Evolutionary conservation across 164 flowering plant genomes (phyloP), one percentile per base, ranked within the genome.

Genomic region (Vitis labrusca): DNA sequence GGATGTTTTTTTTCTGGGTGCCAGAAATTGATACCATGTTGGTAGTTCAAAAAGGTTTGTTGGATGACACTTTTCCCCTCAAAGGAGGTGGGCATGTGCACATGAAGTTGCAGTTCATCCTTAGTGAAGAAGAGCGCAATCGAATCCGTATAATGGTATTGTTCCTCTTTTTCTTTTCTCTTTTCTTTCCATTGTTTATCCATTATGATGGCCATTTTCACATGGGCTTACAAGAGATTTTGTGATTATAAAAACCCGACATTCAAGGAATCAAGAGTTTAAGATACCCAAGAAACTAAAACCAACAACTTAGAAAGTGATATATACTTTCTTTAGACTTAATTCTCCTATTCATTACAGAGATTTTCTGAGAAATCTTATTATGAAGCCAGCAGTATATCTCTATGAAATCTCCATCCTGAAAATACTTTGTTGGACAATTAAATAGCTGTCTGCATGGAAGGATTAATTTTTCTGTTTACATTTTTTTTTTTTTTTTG

Each of bases 41-140:
- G n/a, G 69, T 94, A 8, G 82, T 92, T 14, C 86, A 92, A 75
- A 91, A 86, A 69, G 97, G 92, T 54, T 10, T 73, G 9, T 89
- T 90, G 97, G 92, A 92, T 76, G 91, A 91, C 37, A 12, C 77
- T 14, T 85, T 92, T 72, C 72, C 80, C n/a, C 79, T 92, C 15
- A 76, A 88, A 76, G 95, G 87, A 51, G 93, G 95, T 16, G 94
- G 94, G 14, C 71, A 76, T 14, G 84, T 94, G 63, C 94, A 82
- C 66, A 70, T 94, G 91, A 87, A 84, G 76, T 71, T 92, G 75
- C 89, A 87, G 72, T 88, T 94, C 66, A 68, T 79, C 61, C 95
- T 94, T 53, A 89, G 70, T 74, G 90, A 88, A 51, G 94, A 86
- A 19, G 99, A 94, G 58, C 89, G 84, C 9, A 66, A 74, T 62